Base-by-base conservation (phyloP, 192 early-diverging fungal genomes). In the Entophlyctis helioformis region DNA sequence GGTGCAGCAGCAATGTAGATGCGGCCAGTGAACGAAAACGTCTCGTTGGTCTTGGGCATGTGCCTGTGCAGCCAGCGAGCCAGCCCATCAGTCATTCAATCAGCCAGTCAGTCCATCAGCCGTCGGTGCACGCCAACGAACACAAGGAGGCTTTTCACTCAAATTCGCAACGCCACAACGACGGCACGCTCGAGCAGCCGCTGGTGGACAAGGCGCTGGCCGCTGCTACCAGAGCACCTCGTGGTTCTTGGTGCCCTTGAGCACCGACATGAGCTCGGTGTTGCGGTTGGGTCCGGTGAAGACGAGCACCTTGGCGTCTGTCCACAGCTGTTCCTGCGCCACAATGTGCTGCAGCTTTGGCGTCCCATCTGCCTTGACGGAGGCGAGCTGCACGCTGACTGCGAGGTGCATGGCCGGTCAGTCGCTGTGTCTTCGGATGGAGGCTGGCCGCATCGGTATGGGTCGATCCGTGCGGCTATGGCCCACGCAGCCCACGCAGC, bases 1-100 rank as follows among this genome's bases (percentile, higher is more conserved):
- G 83, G 78, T n/a, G 84, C 65, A 1, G 75, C 71, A 15, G 71
- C 69, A 44, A 86, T 81, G 50, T 81, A 85, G 29, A 83, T 69
- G 39, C 80, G 68, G 33, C 84, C 83, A 1, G 67, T 59, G 20
- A 85, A 56, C 25, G 74, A 71, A 48, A 76, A 86, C 26, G 74
- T 67, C 33, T 86, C 83, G 39, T 72, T 65, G 2, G 78, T 66
- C 37, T 71, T 81, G 31, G 79, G 77, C 80, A 83, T 82, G 21
- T 61, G 66, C 81, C 82, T 84, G 46, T 15, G 15, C n/a, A 11
- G 29, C 6, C 11, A 11, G 29, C 29, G 29, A 31, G 4, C 6
- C 6, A 31, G 11, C 11, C 6, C 6, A 11, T 31, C n/a, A n/a
- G n/a, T n/a, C n/a, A n/a, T n/a, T n/a, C n/a, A n/a, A n/a, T n/a